These are phyloP conservation scores for Hemerocallis citrina DNA, from an alignment of 106 monocot genomes.

Conservation along the genomic window DNA sequence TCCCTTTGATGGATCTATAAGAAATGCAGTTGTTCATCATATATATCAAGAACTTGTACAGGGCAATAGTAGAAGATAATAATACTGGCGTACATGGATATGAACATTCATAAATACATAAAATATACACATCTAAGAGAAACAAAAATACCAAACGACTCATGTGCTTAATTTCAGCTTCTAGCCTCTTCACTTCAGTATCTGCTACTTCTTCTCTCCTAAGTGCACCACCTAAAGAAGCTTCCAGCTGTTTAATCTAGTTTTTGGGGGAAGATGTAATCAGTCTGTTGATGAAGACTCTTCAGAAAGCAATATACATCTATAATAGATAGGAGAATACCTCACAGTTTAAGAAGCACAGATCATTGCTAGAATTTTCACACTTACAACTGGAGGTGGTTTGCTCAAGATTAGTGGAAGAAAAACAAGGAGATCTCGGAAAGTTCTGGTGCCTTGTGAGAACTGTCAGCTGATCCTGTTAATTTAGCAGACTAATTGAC, in stretches of 20 bases:
- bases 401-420: constrained; percentile 10
- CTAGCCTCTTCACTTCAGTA: constrained; percentile 25
- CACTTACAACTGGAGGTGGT: constrained; percentile 4
- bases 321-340: constrained; percentile 12
- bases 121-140: neutral
- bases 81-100: neutral
- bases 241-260: constrained; percentile 37
- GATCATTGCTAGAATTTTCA: constrained; percentile 6
- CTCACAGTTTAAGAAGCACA: constrained; percentile 16
- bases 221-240: constrained; percentile 34
- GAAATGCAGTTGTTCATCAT: neutral
- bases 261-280: neutral
- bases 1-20: constrained; percentile 43
- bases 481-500: neutral
- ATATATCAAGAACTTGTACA: neutral
- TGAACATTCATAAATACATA: neutral
- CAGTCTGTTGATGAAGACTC: neutral
- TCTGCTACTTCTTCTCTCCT: constrained; percentile 57
- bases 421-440: constrained; percentile 9
- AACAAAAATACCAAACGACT: constrained; percentile 38
- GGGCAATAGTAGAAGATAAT: neutral
- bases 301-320: neutral
- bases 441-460: constrained; percentile 35
- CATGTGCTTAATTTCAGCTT: constrained; percentile 58
- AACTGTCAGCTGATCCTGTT: constrained; percentile 43